Evolutionary conservation across 2,329 filamentous ascomycete genomes (phyloP), one percentile per base, ranked within the genome.

Genomic region (Sordariomycetes sp.): DNA sequence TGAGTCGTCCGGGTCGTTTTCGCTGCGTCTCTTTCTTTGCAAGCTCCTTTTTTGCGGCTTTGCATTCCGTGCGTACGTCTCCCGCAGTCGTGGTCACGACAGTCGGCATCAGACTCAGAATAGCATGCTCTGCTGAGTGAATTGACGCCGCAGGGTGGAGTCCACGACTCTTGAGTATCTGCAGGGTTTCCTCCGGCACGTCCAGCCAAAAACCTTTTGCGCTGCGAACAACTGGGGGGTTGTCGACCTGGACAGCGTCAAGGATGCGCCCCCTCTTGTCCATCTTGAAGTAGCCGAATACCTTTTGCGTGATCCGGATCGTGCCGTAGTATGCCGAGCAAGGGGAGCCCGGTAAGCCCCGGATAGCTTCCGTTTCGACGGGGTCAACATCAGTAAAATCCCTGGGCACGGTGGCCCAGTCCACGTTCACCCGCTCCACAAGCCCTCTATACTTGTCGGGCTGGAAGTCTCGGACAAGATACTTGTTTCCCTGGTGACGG

Each of bases 201-300:
- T 97, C 93, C 16, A 97, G 81, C 94, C 94, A 99, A 84, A 97
- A 89, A 46, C 92, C 94, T 69, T 94, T 95, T 65, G 84, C 89
- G 67, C 86, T 81, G 3, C 91, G 83, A 55, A 94, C 83, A 56
- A 97, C 90, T 0, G 94, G 91, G 3, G 93, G 92, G 64, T 96
- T 96, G 69, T 97, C 90, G 24, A 97, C 91, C 60, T 93, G 83
- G 0, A 97, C 87, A 2, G 93, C 93, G 69, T 99, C 94, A 16
- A 97, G 81, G 59, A 97, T 89, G 1, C 90, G 85, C 1, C 88
- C 83, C 64, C 85, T 87, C 67, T 87, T 88, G 71, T 97, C 92
- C n/a, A 97, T 76, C 69, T 97, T 97, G 80, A 97, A 97, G 75
- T 94, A 99, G 1, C 94, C 94, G 69, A 95, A 97, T 1, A 99